phyloP scores from a whole-genome alignment of 441 rosid species.

The Melastoma candidum region DNA sequence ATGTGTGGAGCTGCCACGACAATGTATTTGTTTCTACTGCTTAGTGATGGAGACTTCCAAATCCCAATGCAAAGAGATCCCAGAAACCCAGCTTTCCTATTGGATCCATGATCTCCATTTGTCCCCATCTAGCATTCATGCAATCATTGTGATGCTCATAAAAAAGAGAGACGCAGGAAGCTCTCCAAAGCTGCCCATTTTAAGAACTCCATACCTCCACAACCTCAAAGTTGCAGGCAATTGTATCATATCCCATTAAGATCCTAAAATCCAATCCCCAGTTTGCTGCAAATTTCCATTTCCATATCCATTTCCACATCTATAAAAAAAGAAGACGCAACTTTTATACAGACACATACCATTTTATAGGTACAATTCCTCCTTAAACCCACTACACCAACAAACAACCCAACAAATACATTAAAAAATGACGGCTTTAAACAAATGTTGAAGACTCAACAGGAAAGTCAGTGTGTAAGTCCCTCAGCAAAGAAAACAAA shows the following conservation, averaged over 20 bases:
- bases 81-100: conserved; percentile 51
- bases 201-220: conserved; percentile 88
- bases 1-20: conserved; percentile 37
- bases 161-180: conserved; percentile 25
- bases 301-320: conserved; percentile 25
- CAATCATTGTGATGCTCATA: conserved; percentile 40
- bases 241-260: conserved; percentile 76
- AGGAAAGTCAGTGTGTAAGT: too few relatives aligned
- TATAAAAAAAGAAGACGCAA: conserved; percentile 47
- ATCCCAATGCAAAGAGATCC: conserved; percentile 54
- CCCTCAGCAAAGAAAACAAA: too few relatives aligned
- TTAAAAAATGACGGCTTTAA: too few relatives aligned
- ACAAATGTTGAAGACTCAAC: too few relatives aligned
- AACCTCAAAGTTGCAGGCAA: conserved; percentile 69
- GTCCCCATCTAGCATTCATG: conserved; percentile 83
- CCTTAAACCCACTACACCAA: too few relatives aligned
- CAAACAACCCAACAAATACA: neutral
- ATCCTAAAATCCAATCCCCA: conserved; percentile 88
- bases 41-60: conserved; percentile 57
- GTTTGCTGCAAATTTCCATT: conserved; percentile 66
- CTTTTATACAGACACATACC: conserved; percentile 25
- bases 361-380: too few relatives aligned
- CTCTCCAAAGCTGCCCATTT: conserved; percentile 62
- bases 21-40: conserved; percentile 45
- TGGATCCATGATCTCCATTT: conserved; percentile 67